A percentile compares a stretch with the other conserved stretches of the same genome.
phyloP scores from a whole-genome alignment of 164 flowering plant genomes.

The Litsea cubeba region DNA sequence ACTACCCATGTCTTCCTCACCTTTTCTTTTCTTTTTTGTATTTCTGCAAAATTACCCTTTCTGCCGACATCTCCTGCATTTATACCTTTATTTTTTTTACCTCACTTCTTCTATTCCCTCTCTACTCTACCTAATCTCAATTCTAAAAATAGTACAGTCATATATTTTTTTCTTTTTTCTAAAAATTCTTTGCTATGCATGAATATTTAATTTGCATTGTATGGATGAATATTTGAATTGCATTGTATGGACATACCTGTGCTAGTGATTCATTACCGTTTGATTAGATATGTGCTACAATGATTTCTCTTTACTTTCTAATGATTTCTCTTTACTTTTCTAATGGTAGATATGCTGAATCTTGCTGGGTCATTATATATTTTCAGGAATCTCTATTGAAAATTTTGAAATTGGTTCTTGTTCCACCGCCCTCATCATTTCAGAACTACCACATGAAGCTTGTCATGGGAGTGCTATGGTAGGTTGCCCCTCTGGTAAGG shows the following conservation, averaged over 20 bases:
- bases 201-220: too few species aligned
- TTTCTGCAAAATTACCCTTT: too few species aligned
- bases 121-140: too few species aligned
- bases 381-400: slow-evolving; percentile 59
- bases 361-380: not conserved
- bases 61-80: too few species aligned
- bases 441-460: slow-evolving; percentile 38
- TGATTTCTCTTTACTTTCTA: not conserved
- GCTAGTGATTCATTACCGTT: too few species aligned
- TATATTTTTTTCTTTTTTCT: too few species aligned
- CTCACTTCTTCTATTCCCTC: too few species aligned
- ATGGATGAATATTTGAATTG: too few species aligned
- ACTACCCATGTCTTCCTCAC: not conserved
- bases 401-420: slow-evolving; percentile 49
- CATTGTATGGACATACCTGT: too few species aligned
- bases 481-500: slow-evolving; percentile 22
- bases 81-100: too few species aligned
- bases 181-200: too few species aligned
- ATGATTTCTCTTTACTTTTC: not conserved
- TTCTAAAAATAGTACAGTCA: too few species aligned
- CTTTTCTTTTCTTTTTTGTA: not conserved
- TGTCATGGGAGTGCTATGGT: slow-evolving; percentile 70
- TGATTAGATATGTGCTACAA: not conserved
- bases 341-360: not conserved
- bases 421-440: slow-evolving; percentile 37